Conservation (phyloP, 139 green algal species). For the Volvox reticuliferus region DNA sequence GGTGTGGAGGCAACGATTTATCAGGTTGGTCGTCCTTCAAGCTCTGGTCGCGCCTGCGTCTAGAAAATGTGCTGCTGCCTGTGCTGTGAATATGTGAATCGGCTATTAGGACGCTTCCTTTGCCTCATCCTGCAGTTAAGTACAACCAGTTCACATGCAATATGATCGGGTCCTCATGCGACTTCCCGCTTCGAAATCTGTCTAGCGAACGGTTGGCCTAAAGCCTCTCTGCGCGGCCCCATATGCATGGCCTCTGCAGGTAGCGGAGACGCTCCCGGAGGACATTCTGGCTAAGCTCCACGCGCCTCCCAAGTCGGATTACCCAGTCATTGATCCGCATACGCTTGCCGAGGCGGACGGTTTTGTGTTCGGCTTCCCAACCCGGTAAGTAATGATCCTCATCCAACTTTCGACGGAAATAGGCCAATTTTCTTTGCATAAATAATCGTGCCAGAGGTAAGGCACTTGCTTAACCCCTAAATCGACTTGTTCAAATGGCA, state of each 20-base stretch:
- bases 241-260: constrained; percentile 50
- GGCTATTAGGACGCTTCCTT: too few species aligned
- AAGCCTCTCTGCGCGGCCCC: too few species aligned
- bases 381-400: constrained; percentile 50
- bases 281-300: constrained; percentile 76
- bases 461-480: too few species aligned
- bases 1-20: constrained; percentile 61
- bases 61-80: too few species aligned
- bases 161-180: background rate
- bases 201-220: too few species aligned
- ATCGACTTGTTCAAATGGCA: too few species aligned
- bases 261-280: constrained; percentile 78
- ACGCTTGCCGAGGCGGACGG: constrained; percentile 75
- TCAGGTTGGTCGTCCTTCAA: background rate
- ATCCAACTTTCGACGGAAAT: too few species aligned
- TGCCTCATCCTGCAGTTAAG: background rate
- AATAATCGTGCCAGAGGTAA: too few species aligned
- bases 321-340: constrained; percentile 71
- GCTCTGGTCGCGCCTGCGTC: background rate
- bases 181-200: too few species aligned
- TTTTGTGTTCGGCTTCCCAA: constrained; percentile 88
- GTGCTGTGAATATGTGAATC: too few species aligned
- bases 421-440: too few species aligned
- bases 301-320: constrained; percentile 74
- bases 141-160: background rate